phyloP scores from a whole-genome alignment of 2,329 filamentous ascomycete genomes.

The Dendrostoma leiphaemia region DNA sequence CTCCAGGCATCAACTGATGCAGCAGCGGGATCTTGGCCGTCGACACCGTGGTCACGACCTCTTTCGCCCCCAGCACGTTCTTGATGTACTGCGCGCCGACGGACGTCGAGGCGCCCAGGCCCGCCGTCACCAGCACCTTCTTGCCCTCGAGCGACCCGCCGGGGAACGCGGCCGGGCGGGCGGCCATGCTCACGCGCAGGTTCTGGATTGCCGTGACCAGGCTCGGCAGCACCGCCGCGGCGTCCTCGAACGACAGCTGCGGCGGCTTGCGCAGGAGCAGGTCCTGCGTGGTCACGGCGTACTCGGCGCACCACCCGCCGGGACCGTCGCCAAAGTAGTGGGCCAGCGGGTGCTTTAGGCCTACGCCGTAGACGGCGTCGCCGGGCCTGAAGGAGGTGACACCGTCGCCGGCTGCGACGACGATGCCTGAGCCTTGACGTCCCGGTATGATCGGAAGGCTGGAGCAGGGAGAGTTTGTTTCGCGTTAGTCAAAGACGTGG shows the following conservation, averaged over 20 bases:
- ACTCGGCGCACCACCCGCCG: slow-evolving; percentile 39
- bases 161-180: slow-evolving; percentile 22
- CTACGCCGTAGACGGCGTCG: slow-evolving; percentile 38
- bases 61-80: slow-evolving; percentile 44
- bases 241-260: slow-evolving; percentile 25
- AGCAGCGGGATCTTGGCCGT: slow-evolving; percentile 43
- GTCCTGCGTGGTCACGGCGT: slow-evolving; percentile 33
- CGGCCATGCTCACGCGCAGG: slow-evolving; percentile 36
- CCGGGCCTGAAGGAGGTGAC: slow-evolving; percentile 30
- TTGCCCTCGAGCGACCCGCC: slow-evolving; percentile 41
- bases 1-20: slow-evolving; percentile 15
- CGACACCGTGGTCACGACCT: slow-evolving; percentile 51
- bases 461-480: background rate
- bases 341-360: slow-evolving; percentile 37
- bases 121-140: slow-evolving; percentile 51
- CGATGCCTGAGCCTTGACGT: slow-evolving; percentile 28
- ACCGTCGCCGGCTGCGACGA: slow-evolving; percentile 27
- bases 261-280: slow-evolving; percentile 33
- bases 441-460: slow-evolving; percentile 27
- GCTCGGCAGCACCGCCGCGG: slow-evolving; percentile 31
- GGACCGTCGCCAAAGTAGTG: background rate
- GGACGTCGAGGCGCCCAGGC: slow-evolving; percentile 46
- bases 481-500: too few relatives aligned
- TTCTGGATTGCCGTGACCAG: slow-evolving; percentile 43
- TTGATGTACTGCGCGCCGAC: slow-evolving; percentile 48